Conservation (phyloP, 208 protist genomes). For the Plasmodiophora brassicae region DNA sequence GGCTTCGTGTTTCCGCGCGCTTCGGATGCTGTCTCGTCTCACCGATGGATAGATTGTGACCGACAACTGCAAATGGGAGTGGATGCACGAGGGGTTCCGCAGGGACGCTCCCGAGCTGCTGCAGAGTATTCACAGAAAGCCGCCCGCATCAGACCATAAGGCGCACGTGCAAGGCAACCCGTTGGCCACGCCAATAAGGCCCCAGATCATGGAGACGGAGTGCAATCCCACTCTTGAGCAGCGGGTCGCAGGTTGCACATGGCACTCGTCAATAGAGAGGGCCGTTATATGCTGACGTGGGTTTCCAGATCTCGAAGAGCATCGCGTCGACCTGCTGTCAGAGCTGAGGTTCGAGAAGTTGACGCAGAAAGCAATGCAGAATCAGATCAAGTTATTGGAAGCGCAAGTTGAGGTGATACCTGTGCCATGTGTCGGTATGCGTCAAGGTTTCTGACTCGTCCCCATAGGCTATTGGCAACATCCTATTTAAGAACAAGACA, state of each 20-base stretch:
- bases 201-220: too few species aligned
- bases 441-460: background rate
- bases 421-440: background rate
- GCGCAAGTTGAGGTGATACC: background rate
- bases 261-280: too few species aligned
- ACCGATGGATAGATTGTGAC: background rate
- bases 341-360: background rate
- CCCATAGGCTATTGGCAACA: background rate
- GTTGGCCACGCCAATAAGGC: too few species aligned
- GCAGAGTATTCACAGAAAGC: background rate
- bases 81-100: background rate
- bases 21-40: background rate
- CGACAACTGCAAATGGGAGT: background rate
- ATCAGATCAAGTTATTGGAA: background rate
- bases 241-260: too few species aligned
- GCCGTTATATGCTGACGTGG: too few species aligned
- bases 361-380: background rate
- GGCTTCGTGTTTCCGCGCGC: background rate
- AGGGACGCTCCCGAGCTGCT: background rate
- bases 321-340: background rate
- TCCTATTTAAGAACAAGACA: background rate
- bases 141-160: too few species aligned
- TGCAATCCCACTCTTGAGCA: too few species aligned
- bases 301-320: background rate
- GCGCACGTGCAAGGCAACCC: too few species aligned